Evolutionary conservation across 2,329 filamentous ascomycete genomes (phyloP), one percentile per base, ranked within the genome.

Genomic region (Bipolaris gigantea): DNA sequence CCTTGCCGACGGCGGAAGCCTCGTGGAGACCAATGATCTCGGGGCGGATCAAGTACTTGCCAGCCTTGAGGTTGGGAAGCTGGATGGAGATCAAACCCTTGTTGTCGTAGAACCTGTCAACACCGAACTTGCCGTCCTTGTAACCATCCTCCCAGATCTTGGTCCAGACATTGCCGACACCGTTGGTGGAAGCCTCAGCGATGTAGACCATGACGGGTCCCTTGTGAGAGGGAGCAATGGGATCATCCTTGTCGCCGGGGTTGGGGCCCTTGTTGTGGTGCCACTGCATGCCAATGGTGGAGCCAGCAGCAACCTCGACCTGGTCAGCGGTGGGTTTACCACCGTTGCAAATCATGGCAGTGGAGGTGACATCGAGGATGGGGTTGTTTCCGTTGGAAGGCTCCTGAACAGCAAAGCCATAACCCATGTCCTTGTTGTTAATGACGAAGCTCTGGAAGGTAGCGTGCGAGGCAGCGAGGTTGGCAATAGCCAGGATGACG

Each of bases 171-270:
- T 73, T 72, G 18, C 79, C 79, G 39, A 76, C 71, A 41, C 80
- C 79, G 50, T 78, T 76, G 50, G 66, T 67, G 16, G 67, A 59
- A 32, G 71, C 70, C 30, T 70, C 69, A 6, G 80, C 79, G 56
- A 83, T 77, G 67, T 80, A 83, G 57, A 79, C 80, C 65, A 80
- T 77, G 67, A 83, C 66, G 45, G 80, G 81, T 6, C 81, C 81
- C 71, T 76, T 72, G 76, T 83, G 81, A 40, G 77, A 80, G n/a
- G 65, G 55, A 60, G 76, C 81, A 43, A 83, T 80, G 69, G 82
- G 80, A 67, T 82, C 81, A 64, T 82, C 80, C 6, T 44, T n/a
- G 52, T 67, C 65, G 55, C 69, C 70, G 9, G 76, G 70, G 8
- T 36, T 53, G 50, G 8, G 52, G 50, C 58, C 27, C 27, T 56